Conservation (phyloP, 306 rosid genomes). For the Cyclanthera cordifolia region DNA sequence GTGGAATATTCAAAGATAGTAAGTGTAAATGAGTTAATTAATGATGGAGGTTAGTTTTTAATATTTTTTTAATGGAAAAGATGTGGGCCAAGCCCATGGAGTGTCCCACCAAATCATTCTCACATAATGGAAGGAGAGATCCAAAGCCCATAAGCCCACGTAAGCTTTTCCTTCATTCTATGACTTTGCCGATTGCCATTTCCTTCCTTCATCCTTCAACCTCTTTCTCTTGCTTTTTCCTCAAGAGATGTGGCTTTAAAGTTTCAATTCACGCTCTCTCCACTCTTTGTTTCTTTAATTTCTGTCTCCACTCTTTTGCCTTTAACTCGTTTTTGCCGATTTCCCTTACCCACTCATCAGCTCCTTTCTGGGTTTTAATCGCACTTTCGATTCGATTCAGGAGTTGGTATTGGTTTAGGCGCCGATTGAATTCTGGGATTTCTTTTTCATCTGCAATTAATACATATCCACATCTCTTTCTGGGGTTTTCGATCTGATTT, state of each 20-base stretch:
- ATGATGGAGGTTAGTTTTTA: not conserved
- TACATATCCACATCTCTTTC: not conserved
- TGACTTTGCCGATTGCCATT: conserved; percentile 7
- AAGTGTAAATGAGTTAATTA: not conserved
- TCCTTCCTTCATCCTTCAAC: not conserved
- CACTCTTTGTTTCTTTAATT: conserved; percentile 14
- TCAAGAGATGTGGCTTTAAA: conserved; percentile 14
- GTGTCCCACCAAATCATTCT: conserved; percentile 47
- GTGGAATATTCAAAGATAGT: not conserved
- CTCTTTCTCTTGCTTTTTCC: not conserved
- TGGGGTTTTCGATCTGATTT: conserved; percentile 40
- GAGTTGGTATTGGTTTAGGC: conserved; percentile 20
- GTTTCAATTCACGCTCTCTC: conserved; percentile 35
- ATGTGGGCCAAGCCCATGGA: conserved; percentile 46
- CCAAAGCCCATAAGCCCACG: conserved; percentile 41
- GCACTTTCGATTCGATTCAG: conserved; percentile 1
- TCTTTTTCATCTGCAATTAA: conserved; percentile 18
- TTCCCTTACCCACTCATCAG: not conserved
- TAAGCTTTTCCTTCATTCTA: conserved; percentile 8
- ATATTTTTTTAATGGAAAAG: not conserved
- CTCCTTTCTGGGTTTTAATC: conserved; percentile 9
- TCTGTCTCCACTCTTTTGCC: conserved; percentile 23
- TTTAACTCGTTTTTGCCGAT: conserved; percentile 16
- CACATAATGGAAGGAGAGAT: conserved; percentile 22
- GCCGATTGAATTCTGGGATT: conserved; percentile 28